These are phyloP conservation scores for Boletus bicolor DNA, from an alignment of 768 basidiomycete genomes.

Conservation along the genomic window DNA sequence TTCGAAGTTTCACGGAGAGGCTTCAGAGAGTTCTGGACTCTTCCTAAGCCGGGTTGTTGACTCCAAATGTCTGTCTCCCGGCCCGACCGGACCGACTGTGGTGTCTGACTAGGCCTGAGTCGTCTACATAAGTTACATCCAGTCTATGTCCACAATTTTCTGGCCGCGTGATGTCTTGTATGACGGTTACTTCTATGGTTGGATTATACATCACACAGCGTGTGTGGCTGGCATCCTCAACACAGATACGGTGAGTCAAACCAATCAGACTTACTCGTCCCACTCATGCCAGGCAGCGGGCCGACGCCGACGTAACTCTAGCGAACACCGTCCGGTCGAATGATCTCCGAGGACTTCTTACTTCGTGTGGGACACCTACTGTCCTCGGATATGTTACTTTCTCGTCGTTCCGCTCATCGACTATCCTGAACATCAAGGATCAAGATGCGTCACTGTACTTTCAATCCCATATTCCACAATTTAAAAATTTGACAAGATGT, in stretches of 20 bases:
- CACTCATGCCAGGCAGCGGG: slow-evolving; percentile 11
- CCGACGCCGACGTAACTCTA: slow-evolving; percentile 15
- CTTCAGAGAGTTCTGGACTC: background rate
- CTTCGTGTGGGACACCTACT: slow-evolving; percentile 22
- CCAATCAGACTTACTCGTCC: background rate
- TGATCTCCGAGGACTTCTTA: slow-evolving; percentile 17
- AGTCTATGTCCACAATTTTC: slow-evolving; percentile 42
- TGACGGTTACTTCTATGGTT: slow-evolving; percentile 59
- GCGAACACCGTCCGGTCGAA: slow-evolving; percentile 11
- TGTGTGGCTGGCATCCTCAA: slow-evolving; percentile 54
- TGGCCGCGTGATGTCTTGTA: slow-evolving; percentile 53
- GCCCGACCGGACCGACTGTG: slow-evolving; percentile 10
- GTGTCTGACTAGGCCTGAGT: too few relatives aligned
- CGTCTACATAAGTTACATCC: background rate
- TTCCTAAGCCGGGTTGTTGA: too few relatives aligned
- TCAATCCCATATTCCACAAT: background rate
- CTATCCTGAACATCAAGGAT: slow-evolving; percentile 34
- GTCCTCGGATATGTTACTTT: slow-evolving; percentile 31
- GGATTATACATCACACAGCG: slow-evolving; percentile 41
- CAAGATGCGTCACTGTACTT: slow-evolving; percentile 21
- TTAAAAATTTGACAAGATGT: slow-evolving; percentile 10
- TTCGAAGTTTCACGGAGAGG: background rate
- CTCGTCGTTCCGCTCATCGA: slow-evolving; percentile 4
- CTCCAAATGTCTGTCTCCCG: background rate
- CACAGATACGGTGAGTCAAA: slow-evolving; percentile 30